phyloP scores from a whole-genome alignment of 805 yeast species.

The Suhomyces prunicola region DNA sequence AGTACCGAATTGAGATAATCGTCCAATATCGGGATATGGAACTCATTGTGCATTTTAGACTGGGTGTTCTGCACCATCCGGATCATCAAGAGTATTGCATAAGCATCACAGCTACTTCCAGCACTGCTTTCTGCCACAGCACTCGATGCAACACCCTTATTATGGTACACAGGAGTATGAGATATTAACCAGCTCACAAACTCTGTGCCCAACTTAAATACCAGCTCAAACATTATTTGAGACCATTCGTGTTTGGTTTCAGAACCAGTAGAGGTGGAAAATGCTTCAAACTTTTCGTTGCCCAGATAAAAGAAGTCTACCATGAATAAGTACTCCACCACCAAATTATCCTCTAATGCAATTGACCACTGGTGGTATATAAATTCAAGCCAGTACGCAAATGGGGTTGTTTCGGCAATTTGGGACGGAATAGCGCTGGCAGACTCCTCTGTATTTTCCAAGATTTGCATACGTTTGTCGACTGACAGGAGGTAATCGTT shows the following conservation, averaged over 20 bases:
- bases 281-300: conserved; percentile 30
- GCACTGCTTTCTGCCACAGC: conserved; percentile 15
- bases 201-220: conserved; percentile 42
- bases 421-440: conserved; percentile 74
- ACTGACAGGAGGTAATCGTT: conserved; percentile 53
- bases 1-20: conserved; percentile 65
- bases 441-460: conserved; percentile 43
- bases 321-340: conserved; percentile 73
- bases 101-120: conserved; percentile 59
- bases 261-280: conserved; percentile 6
- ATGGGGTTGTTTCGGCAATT: conserved; percentile 75
- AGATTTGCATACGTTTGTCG: conserved; percentile 58
- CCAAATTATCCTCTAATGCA: conserved; percentile 71
- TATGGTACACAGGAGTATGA: conserved; percentile 30
- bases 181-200: conserved; percentile 45
- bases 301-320: conserved; percentile 63
- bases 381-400: conserved; percentile 66
- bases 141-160: conserved; percentile 1
- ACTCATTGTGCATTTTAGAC: conserved; percentile 61
- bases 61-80: conserved; percentile 65
- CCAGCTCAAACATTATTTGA: conserved; percentile 33
- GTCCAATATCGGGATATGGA: conserved; percentile 64
- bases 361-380: conserved; percentile 69
- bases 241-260: conserved; percentile 28
- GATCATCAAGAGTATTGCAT: conserved; percentile 74